Conservation (phyloP, 78 protist species). For the Dictyostelium intermedium region DNA sequence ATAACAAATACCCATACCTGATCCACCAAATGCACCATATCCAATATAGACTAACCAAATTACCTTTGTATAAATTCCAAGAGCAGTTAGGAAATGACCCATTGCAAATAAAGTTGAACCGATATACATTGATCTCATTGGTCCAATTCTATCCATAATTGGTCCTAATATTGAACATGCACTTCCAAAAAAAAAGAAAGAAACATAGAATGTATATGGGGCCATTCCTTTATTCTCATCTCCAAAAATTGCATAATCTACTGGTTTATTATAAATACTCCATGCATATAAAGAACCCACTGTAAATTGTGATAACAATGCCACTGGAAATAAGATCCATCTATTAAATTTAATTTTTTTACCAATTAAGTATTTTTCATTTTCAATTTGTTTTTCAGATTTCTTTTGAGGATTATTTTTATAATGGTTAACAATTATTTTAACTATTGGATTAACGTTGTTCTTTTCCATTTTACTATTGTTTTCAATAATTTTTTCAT, state of each 20-base stretch:
- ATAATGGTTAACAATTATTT: neutral
- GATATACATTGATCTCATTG: slow-evolving; percentile 17
- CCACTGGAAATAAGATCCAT: slow-evolving; percentile 23
- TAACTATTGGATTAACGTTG: neutral
- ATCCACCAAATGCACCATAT: slow-evolving; percentile 79
- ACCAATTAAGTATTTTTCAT: neutral
- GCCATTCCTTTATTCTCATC: slow-evolving; percentile 25
- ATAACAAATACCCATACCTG: slow-evolving; percentile 79
- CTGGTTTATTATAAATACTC: slow-evolving; percentile 44
- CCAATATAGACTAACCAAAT: slow-evolving; percentile 78
- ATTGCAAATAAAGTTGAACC: neutral
- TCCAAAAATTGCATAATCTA: neutral
- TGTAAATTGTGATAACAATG: slow-evolving; percentile 17
- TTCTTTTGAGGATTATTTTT: neutral
- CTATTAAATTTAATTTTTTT: slow-evolving; percentile 27
- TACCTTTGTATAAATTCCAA: slow-evolving; percentile 28
- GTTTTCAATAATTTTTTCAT: neutral
- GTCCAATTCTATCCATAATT: slow-evolving; percentile 55
- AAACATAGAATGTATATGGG: slow-evolving; percentile 13
- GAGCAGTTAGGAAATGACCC: slow-evolving; percentile 76
- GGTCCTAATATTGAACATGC: slow-evolving; percentile 59
- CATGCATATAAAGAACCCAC: slow-evolving; percentile 50
- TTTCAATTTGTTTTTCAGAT: slow-evolving; percentile 1
- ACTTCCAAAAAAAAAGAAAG: slow-evolving; percentile 42
- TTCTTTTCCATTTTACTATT: neutral